Base-by-base conservation (phyloP, 2,329 filamentous ascomycete genomes). In the Fusarium pilosicola region DNA sequence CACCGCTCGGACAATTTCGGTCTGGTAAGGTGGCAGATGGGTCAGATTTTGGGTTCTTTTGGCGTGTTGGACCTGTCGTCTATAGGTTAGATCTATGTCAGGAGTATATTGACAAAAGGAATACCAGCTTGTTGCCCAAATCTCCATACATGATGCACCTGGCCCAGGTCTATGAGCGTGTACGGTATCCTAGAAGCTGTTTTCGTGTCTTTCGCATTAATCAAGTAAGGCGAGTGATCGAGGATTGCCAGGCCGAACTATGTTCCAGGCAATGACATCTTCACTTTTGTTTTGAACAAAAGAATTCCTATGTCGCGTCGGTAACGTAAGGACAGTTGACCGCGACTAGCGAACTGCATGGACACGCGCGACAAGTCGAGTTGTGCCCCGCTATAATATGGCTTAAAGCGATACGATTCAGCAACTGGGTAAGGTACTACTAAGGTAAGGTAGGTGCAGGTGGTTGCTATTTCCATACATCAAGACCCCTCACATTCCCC, bases 31-130 rank as follows among this genome's bases (percentile, higher is more conserved):
- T 2, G 96, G 96, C 6, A 99, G 89, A 81, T 97, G 91, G 38
- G 91, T 86, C 63, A 99, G 90, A 74, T 94, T 93, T 83, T 96
- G 94, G 24, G 94, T 97, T 80, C 96, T 91, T 88, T 98, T 98
- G 81, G 96, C 96, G 86, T 98, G 94, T 86, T 96, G 93, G 77
- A 97, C 95, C 94, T 97, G 75, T 55, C n/a, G 24, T 55, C 22
- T 28, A 52, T 52, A 34, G 75, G 51, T 61, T 36, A 65, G 58
- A 68, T 54, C 41, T 41, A 49, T 30, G 28, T 45, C 24, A 9
- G 42, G 46, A 42, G 52, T 39, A 58, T 60, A 24, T 41, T 24
- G 20, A 20, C 11, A 49, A 45, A 39, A 57, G 49, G 42, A 57
- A 75, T 84, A 96, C 94, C 83, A 97, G 85, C 84, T 97, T 97